Conservation (phyloP, 805 yeast genomes). For the Spathaspora boniae region DNA sequence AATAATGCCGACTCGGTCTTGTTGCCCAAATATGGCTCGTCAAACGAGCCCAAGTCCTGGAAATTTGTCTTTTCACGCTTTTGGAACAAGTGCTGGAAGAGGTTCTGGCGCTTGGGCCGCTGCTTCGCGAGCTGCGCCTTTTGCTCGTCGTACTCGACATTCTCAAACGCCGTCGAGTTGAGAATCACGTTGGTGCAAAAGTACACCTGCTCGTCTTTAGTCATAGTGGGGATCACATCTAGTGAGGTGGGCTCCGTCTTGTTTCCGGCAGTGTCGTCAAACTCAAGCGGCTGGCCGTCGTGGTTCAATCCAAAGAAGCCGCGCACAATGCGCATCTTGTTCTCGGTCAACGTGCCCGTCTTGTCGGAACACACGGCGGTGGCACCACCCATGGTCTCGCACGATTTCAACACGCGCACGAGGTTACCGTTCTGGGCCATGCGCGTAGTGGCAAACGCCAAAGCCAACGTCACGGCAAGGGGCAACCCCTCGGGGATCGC, state of each 20-base stretch:
- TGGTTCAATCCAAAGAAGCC: conserved; percentile 58
- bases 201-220: conserved; percentile 18
- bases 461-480: conserved; percentile 90
- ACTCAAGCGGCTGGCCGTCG: conserved; percentile 25
- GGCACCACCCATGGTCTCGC: conserved; percentile 99
- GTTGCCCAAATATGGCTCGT: conserved; percentile 79
- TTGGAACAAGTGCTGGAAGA: conserved; percentile 25
- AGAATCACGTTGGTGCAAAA: conserved; percentile 57
- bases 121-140: conserved; percentile 21
- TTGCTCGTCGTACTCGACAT: conserved; percentile 41
- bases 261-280: conserved; percentile 44
- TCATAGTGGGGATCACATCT: conserved; percentile 19
- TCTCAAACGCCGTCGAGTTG: conserved; percentile 90
- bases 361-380: conserved; percentile 96
- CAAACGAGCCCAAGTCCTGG: conserved; percentile 17
- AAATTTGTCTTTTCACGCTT: conserved; percentile 9
- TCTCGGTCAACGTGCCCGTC: conserved; percentile 95
- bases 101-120: conserved; percentile 27
- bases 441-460: conserved; percentile 97
- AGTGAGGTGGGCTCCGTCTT: conserved; percentile 19
- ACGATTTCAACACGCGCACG: conserved; percentile 88
- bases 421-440: conserved; percentile 96
- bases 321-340: conserved; percentile 84
- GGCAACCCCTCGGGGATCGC: conserved; percentile 99
- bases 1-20: conserved; percentile 92